phyloP scores from a whole-genome alignment of 208 protist species.

The Leishmania gerbilli region DNA sequence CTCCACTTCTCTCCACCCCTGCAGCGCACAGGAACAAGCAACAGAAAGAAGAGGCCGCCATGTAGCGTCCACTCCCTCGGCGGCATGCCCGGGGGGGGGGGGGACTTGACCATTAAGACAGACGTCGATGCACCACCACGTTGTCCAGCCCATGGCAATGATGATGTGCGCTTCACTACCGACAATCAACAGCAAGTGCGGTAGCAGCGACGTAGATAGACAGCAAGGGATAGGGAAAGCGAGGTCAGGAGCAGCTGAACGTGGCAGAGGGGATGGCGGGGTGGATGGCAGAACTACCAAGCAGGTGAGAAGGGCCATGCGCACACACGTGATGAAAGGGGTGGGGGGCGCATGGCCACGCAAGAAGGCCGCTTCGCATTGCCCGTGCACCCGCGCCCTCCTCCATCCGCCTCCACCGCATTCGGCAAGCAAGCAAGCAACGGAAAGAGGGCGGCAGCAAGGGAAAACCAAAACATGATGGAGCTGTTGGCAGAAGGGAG shows the following conservation, averaged over 20 bases:
- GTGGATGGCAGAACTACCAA: no score
- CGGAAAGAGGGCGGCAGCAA: no score
- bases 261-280: neutral
- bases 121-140: neutral
- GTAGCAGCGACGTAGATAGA: neutral
- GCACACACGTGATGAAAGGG: neutral
- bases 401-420: no score
- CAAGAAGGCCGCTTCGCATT: neutral
- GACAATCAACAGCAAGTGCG: neutral
- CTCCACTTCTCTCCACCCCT: no score
- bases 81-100: neutral
- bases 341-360: neutral
- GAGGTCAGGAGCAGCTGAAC: no score
- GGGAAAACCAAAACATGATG: neutral
- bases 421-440: neutral
- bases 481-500: no score
- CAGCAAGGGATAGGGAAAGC: neutral
- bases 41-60: neutral
- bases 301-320: neutral
- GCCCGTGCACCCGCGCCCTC: no score
- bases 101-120: neutral
- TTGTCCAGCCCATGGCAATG: neutral
- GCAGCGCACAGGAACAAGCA: neutral
- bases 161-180: neutral
- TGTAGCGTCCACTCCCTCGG: neutral